phyloP scores from a whole-genome alignment of 2,329 filamentous ascomycete species.

The Teratosphaeria zuluensis region DNA sequence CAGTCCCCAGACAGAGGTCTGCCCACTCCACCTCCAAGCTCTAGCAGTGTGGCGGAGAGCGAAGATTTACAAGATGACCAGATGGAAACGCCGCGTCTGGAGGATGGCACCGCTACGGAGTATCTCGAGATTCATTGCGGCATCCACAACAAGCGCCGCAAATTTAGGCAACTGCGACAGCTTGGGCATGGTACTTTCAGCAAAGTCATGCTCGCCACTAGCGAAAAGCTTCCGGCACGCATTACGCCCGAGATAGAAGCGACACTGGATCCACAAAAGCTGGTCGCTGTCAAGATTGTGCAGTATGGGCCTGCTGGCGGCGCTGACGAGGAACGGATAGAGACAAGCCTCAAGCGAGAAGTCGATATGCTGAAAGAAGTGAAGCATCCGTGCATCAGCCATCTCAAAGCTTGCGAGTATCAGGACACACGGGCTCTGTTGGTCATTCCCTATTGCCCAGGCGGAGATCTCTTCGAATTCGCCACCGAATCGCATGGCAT shows the following conservation, averaged over 20 bases:
- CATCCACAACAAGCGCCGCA: conserved; percentile 62
- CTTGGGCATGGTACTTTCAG: conserved; percentile 94
- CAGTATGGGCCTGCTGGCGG: conserved; percentile 90
- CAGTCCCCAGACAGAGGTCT: conserved; percentile 21
- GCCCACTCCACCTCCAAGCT: conserved; percentile 75
- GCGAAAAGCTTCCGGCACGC: conserved; percentile 46
- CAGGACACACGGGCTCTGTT: conserved; percentile 74
- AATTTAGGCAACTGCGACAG: conserved; percentile 70
- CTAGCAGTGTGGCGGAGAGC: conserved; percentile 47
- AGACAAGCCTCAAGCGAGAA: conserved; percentile 88
- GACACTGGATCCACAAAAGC: conserved; percentile 56
- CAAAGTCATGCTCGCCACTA: conserved; percentile 83
- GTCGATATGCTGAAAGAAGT: conserved; percentile 86
- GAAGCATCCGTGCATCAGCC: conserved; percentile 80
- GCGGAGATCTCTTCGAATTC: conserved; percentile 89
- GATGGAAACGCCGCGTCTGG: conserved; percentile 21
- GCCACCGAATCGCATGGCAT: conserved; percentile 62
- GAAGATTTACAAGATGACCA: conserved; percentile 37
- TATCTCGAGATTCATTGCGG: conserved; percentile 39
- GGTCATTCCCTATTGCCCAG: conserved; percentile 83
- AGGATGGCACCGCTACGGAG: conserved; percentile 28
- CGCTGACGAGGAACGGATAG: conserved; percentile 83
- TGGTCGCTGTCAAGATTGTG: conserved; percentile 92
- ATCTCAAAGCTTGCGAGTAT: conserved; percentile 84
- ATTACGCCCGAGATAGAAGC: conserved; percentile 35